Evolutionary conservation across 1,139 yeast genomes (phyloP).

Genomic region (Yamadazyma buinensis): DNA sequence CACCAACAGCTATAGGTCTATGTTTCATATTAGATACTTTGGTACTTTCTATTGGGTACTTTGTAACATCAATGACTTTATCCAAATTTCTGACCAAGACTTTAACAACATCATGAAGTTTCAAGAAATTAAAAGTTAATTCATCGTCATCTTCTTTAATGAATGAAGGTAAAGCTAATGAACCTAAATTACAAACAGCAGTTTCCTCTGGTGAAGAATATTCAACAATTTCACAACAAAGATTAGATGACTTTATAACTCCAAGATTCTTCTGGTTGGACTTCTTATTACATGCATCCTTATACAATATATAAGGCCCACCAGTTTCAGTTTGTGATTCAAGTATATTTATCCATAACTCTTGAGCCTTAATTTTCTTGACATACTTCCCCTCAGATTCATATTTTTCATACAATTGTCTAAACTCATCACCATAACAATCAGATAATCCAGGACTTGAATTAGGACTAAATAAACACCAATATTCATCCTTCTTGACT

Average conservation of each 20-base stretch:
- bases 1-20: slow-evolving; percentile 87
- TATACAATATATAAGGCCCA: slow-evolving; percentile 54
- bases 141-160: slow-evolving; percentile 35
- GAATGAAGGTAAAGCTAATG: slow-evolving; percentile 49
- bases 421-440: slow-evolving; percentile 48
- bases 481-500: slow-evolving; percentile 44
- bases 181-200: slow-evolving; percentile 56
- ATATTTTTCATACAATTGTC: slow-evolving; percentile 39
- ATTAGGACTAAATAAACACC: slow-evolving; percentile 57
- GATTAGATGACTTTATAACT: slow-evolving; percentile 52
- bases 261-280: slow-evolving; percentile 57
- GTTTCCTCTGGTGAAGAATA: slow-evolving; percentile 53
- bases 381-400: slow-evolving; percentile 41
- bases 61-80: slow-evolving; percentile 72
- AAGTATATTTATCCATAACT: slow-evolving; percentile 50
- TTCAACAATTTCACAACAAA: slow-evolving; percentile 57
- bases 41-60: slow-evolving; percentile 75
- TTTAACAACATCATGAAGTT: slow-evolving; percentile 69
- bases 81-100: slow-evolving; percentile 73
- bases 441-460: slow-evolving; percentile 51
- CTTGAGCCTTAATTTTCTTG: slow-evolving; percentile 44
- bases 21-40: slow-evolving; percentile 66
- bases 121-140: slow-evolving; percentile 58
- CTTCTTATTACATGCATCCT: slow-evolving; percentile 53
- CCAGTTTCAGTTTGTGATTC: slow-evolving; percentile 61